These are phyloP conservation scores for Leccinum olivaceopallidum DNA, from an alignment of 768 basidiomycete genomes.

Conservation along the genomic window DNA sequence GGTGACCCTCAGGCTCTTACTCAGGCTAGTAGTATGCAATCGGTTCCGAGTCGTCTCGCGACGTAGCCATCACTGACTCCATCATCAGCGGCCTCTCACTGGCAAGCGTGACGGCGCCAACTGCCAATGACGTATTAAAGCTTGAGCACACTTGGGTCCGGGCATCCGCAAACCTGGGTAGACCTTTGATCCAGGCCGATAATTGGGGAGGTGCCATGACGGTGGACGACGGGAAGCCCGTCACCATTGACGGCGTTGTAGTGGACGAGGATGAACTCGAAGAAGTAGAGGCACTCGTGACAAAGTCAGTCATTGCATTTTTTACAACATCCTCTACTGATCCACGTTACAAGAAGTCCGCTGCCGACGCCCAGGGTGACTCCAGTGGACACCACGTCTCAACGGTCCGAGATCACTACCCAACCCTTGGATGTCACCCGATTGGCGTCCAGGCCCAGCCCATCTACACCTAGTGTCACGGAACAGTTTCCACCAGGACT, in stretches of 20 bases:
- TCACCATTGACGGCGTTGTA: slow-evolving; percentile 34
- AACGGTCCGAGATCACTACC: slow-evolving; percentile 6
- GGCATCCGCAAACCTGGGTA: slow-evolving; percentile 43
- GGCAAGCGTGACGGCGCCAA: too few species aligned
- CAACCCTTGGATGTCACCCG: slow-evolving; percentile 1
- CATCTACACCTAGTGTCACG: background rate
- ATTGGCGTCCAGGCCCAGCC: slow-evolving; percentile 2
- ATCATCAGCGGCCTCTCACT: too few species aligned
- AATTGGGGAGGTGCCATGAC: slow-evolving; percentile 49
- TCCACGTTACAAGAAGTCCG: slow-evolving; percentile 47
- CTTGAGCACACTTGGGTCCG: slow-evolving; percentile 56
- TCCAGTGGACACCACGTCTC: slow-evolving; percentile 39
- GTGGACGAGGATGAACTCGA: slow-evolving; percentile 39
- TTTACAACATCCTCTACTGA: slow-evolving; percentile 16
- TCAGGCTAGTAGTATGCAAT: too few species aligned
- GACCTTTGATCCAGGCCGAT: slow-evolving; percentile 47
- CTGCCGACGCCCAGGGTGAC: slow-evolving; percentile 63
- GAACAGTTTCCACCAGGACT: background rate
- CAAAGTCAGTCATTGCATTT: slow-evolving; percentile 44
- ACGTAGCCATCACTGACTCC: too few species aligned
- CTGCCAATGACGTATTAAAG: too few species aligned
- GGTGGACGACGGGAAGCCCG: slow-evolving; percentile 34
- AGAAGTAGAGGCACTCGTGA: slow-evolving; percentile 37
- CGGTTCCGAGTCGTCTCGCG: too few species aligned
- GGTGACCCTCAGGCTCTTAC: too few species aligned